Conservation (phyloP, 805 yeast species). For the Citeromyces matritensis region DNA sequence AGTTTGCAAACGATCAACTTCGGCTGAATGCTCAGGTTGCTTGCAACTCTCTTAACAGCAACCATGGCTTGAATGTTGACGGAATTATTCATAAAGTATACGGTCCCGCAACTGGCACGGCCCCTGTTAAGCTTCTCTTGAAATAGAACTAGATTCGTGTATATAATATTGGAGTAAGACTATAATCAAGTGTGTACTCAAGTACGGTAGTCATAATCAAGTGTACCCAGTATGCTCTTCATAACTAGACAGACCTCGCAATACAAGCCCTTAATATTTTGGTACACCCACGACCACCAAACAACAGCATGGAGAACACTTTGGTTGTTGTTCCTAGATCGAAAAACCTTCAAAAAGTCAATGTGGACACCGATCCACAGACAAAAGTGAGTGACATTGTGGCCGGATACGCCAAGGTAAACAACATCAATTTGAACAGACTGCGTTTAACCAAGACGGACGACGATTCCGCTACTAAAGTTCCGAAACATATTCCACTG, state of each 20-base stretch:
- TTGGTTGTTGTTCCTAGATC: conserved; percentile 48
- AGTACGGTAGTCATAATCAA: no score
- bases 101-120: neutral
- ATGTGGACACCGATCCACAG: conserved; percentile 20
- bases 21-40: conserved; percentile 5
- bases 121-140: neutral
- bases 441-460: conserved; percentile 33
- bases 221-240: no score
- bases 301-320: conserved; percentile 3
- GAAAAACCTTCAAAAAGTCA: conserved; percentile 32
- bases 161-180: no score
- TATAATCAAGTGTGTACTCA: no score
- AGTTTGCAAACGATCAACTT: conserved; percentile 2
- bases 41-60: conserved; percentile 4
- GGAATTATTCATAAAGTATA: neutral
- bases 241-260: no score
- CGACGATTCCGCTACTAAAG: conserved; percentile 12
- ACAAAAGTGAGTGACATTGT: conserved; percentile 18
- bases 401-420: conserved; percentile 24
- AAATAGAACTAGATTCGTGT: no score
- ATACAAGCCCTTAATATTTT: no score
- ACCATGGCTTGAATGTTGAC: conserved; percentile 2
- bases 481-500: conserved; percentile 25
- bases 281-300: neutral
- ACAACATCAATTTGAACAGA: conserved; percentile 26